Evolutionary conservation across 2,329 filamentous ascomycete genomes (phyloP).

Genomic region (Beauveria pseudobassiana): DNA sequence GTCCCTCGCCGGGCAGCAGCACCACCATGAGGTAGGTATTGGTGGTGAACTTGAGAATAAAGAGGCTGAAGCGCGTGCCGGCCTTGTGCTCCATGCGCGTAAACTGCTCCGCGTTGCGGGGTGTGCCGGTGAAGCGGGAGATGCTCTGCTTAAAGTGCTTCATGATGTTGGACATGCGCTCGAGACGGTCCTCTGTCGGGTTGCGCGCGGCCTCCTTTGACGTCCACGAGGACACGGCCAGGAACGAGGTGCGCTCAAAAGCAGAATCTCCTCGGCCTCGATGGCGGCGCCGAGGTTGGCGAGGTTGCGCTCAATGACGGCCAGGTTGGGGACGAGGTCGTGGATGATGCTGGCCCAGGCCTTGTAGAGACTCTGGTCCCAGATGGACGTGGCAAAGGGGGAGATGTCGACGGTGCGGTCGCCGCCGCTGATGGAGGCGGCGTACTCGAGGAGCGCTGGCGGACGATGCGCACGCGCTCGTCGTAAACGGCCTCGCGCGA

Average conservation of each 20-base stretch:
- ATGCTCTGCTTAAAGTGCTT: slow-evolving; percentile 93
- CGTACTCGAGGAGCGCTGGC: slow-evolving; percentile 60
- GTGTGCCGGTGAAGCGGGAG: slow-evolving; percentile 68
- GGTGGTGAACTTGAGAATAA: slow-evolving; percentile 90
- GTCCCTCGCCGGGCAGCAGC: slow-evolving; percentile 81
- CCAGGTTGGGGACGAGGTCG: slow-evolving; percentile 89
- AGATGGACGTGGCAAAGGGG: slow-evolving; percentile 92
- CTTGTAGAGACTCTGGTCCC: slow-evolving; percentile 97
- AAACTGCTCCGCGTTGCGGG: slow-evolving; percentile 76
- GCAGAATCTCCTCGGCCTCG: slow-evolving; percentile 84
- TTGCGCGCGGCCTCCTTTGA: slow-evolving; percentile 68
- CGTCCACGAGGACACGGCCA: slow-evolving; percentile 90
- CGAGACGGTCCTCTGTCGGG: slow-evolving; percentile 86
- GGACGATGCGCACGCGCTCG: slow-evolving; percentile 70
- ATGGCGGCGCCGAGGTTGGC: slow-evolving; percentile 75
- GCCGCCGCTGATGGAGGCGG: slow-evolving; percentile 27
- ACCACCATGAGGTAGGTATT: slow-evolving; percentile 96
- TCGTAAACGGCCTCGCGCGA: slow-evolving; percentile 77
- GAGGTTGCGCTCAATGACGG: slow-evolving; percentile 80
- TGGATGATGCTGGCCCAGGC: slow-evolving; percentile 98
- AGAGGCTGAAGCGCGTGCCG: slow-evolving; percentile 74
- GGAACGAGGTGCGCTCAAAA: slow-evolving; percentile 96
- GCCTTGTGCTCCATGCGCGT: slow-evolving; percentile 75
- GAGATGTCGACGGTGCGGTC: slow-evolving; percentile 56
- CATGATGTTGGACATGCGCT: slow-evolving; percentile 92